Percentiles rank a stretch among this genome's conserved stretches.
Conservation (phyloP, 352 stramenopile genomes). For the Pythium vanterpoolii region DNA sequence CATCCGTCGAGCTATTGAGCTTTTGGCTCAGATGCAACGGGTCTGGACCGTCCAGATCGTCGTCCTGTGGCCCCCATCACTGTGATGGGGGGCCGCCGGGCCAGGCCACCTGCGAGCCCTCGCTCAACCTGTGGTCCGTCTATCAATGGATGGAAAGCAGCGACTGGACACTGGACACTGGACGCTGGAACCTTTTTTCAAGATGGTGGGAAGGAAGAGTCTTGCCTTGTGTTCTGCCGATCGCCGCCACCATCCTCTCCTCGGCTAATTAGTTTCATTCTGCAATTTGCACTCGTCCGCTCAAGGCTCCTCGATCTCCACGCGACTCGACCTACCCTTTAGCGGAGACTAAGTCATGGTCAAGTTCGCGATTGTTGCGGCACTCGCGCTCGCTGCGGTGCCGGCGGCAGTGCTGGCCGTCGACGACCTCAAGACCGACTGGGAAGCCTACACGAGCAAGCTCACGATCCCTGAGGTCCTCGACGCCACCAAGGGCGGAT, state of each 20-base stretch:
- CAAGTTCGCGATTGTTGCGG: constrained; percentile 4
- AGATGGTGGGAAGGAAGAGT: too few species aligned
- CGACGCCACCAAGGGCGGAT: constrained; percentile 33
- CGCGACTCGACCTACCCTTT: constrained; percentile 21
- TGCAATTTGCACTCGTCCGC: constrained; percentile 17
- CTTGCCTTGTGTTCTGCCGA: constrained; percentile 47
- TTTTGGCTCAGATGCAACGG: constrained; percentile 10
- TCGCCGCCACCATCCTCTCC: constrained; percentile 23
- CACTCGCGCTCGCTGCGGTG: constrained; percentile 12
- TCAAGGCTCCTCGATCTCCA: neutral
- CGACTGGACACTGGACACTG: neutral
- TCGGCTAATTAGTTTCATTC: constrained; percentile 4
- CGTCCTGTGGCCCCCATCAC: neutral
- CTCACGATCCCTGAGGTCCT: constrained; percentile 38
- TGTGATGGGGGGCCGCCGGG: constrained; percentile 5
- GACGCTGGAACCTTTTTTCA: too few species aligned
- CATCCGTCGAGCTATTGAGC: neutral
- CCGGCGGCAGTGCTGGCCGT: constrained; percentile 10
- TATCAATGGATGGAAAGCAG: neutral
- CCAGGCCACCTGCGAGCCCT: neutral
- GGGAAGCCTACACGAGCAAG: constrained; percentile 29
- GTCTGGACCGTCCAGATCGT: neutral
- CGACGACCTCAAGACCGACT: constrained; percentile 33
- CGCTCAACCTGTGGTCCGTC: constrained; percentile 2
- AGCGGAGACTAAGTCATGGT: constrained; percentile 3